Conservation (phyloP, 441 rosid genomes). For the Cnidoscolus chayamansa region DNA sequence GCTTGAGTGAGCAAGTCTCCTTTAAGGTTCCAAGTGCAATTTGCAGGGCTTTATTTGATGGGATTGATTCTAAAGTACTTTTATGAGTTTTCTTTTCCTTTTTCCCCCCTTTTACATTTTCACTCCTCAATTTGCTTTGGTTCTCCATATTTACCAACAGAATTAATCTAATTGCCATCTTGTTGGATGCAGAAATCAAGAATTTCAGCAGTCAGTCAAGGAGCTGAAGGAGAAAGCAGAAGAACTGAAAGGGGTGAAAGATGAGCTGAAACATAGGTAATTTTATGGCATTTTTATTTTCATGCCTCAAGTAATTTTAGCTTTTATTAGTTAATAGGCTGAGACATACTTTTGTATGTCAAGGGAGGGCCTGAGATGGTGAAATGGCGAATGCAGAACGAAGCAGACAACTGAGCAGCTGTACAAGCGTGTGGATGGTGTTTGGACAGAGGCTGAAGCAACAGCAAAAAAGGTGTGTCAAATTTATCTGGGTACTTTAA, state of each 20-base stretch:
- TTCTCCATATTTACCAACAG: neutral
- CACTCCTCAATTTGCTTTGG: neutral
- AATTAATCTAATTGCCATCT: neutral
- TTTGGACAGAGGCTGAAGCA: constrained; percentile 85
- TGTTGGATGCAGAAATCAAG: constrained; percentile 53
- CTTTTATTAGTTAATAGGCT: constrained; percentile 45
- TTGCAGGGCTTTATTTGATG: neutral
- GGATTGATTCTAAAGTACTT: neutral
- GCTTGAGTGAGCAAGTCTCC: neutral
- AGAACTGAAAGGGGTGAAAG: constrained; percentile 63
- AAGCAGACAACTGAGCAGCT: constrained; percentile 87
- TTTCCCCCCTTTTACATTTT: neutral
- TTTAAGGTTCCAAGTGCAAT: neutral
- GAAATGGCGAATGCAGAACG: constrained; percentile 77
- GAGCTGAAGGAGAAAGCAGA: constrained; percentile 72
- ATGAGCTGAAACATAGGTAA: constrained; percentile 76
- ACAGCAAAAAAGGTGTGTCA: constrained; percentile 73
- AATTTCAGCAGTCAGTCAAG: constrained; percentile 66
- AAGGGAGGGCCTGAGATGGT: constrained; percentile 69
- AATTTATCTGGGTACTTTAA: neutral
- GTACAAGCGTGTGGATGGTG: constrained; percentile 78
- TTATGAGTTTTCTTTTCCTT: neutral
- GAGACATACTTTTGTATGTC: constrained; percentile 55
- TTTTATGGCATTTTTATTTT: constrained; percentile 12
- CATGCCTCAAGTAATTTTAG: constrained; percentile 8